These are phyloP conservation scores for Angophora floribunda DNA, from an alignment of 345 rosid genomes.

Conservation along the genomic window DNA sequence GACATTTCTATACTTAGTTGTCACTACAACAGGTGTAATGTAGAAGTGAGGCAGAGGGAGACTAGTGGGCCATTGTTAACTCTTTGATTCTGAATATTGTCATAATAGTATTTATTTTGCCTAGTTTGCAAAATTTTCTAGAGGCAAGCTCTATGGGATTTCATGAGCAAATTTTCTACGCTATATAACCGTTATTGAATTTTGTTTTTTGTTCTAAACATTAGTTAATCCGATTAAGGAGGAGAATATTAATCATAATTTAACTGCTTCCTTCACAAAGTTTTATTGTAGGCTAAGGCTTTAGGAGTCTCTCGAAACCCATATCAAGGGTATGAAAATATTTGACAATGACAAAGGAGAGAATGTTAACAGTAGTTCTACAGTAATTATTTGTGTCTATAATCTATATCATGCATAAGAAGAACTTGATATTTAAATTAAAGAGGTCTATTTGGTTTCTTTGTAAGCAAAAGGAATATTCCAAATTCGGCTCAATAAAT, in stretches of 20 bases:
- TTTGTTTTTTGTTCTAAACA: neutral
- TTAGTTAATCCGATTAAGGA: neutral
- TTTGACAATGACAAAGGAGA: neutral
- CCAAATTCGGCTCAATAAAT: neutral
- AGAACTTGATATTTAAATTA: neutral
- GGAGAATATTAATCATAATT: neutral
- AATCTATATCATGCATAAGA: neutral
- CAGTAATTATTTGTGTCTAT: neutral
- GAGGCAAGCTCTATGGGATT: neutral
- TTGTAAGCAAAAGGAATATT: neutral
- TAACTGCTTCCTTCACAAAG: neutral
- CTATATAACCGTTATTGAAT: neutral
- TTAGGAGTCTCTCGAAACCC: neutral
- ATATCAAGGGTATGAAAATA: neutral
- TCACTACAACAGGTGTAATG: no score
- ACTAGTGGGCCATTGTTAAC: neutral
- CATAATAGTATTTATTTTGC: neutral
- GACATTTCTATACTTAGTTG: no score
- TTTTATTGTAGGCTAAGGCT: neutral
- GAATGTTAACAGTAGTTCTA: neutral
- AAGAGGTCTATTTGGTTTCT: neutral
- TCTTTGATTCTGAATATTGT: neutral
- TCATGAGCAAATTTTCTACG: neutral
- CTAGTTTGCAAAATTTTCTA: neutral
- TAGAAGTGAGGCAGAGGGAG: no score